Evolutionary conservation across 331 rosid species (phyloP).

Genomic region (Ulmus americana): DNA sequence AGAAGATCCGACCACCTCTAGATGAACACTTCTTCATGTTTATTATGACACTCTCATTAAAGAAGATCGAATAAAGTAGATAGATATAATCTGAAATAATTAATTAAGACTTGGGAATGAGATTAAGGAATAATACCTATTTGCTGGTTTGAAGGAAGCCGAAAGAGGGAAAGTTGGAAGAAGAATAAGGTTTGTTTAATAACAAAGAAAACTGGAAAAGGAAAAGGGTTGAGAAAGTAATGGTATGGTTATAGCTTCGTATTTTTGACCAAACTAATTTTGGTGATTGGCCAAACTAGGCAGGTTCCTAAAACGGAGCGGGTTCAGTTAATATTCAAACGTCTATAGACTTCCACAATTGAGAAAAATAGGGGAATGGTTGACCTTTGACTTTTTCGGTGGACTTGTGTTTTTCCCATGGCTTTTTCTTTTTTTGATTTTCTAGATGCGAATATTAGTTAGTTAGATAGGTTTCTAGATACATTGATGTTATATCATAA

Average conservation of each 20-base stretch:
- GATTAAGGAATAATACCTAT: constrained; percentile 10
- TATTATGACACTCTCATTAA: not conserved
- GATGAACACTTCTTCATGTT: constrained; percentile 43
- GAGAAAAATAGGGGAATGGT: not conserved
- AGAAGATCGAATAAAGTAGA: not conserved
- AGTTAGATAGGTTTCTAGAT: too few relatives aligned
- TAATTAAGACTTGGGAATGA: too few relatives aligned
- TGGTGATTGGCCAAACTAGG: not conserved
- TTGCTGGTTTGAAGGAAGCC: constrained; percentile 7
- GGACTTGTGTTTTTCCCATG: not conserved
- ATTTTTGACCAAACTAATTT: not conserved
- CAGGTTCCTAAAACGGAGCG: constrained; percentile 6
- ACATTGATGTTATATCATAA: too few relatives aligned
- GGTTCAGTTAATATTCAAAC: constrained; percentile 5
- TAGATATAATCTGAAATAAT: too few relatives aligned
- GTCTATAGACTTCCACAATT: not conserved
- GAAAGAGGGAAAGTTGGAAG: not conserved
- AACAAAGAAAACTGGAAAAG: not conserved
- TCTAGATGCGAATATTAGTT: too few relatives aligned
- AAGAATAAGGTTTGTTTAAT: not conserved
- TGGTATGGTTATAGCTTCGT: not conserved
- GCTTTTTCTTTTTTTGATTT: too few relatives aligned
- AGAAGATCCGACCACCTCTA: constrained; percentile 27
- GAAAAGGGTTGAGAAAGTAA: not conserved
- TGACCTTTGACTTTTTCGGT: constrained; percentile 35